Evolutionary conservation across 140 eudicot genomes (phyloP).

Genomic region (Bidens hawaiensis): DNA sequence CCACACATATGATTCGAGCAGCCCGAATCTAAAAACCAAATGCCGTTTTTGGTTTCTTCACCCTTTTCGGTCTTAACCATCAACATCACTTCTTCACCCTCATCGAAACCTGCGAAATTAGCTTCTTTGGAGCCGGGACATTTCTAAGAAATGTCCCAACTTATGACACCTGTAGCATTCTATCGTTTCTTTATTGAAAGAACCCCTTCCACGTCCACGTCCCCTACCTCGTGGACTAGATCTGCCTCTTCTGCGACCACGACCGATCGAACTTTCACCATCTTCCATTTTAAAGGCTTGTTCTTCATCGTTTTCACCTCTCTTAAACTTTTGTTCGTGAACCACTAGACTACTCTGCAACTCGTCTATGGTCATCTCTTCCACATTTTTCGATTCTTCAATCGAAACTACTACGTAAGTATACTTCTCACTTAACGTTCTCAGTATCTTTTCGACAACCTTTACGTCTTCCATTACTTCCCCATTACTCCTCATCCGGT

Average conservation of each 20-base stretch:
- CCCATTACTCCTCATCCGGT: background rate
- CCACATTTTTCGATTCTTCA: background rate
- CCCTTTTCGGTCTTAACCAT: background rate
- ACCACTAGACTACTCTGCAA: background rate
- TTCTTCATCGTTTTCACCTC: background rate
- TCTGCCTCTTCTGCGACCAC: background rate
- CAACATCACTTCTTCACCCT: background rate
- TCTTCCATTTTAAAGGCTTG: background rate
- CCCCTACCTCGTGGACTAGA: background rate
- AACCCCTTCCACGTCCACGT: background rate
- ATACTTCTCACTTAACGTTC: background rate
- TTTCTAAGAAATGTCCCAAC: background rate
- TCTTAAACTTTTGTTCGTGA: background rate
- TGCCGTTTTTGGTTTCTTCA: background rate
- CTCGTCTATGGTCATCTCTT: background rate
- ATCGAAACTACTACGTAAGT: background rate
- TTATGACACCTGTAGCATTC: slow-evolving; percentile 2
- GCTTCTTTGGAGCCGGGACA: background rate
- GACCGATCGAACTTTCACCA: background rate
- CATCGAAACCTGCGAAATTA: background rate
- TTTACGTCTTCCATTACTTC: background rate
- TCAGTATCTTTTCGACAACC: background rate
- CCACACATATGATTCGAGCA: slow-evolving; percentile 7
- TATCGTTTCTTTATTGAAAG: background rate
- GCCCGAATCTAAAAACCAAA: background rate